phyloP scores from a whole-genome alignment of 1,284 basidiomycete species.

The Fomitopsis betulina region DNA sequence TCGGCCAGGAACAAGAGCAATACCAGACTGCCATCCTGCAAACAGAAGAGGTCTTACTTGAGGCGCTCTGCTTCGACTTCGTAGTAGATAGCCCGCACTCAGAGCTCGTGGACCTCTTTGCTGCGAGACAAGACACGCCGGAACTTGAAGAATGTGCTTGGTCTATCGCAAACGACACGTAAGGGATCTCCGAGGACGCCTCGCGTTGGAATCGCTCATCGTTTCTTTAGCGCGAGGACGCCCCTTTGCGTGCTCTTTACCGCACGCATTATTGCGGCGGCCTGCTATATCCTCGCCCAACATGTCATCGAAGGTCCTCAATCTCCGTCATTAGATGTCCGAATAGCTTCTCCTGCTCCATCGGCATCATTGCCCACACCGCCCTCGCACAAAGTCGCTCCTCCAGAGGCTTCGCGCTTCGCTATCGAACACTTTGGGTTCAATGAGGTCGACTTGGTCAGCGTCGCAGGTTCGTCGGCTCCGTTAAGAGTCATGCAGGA shows the following conservation, averaged over 20 bases:
- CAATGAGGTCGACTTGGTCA: constrained; percentile 48
- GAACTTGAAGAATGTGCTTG: constrained; percentile 70
- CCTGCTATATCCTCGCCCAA: constrained; percentile 73
- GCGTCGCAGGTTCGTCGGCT: constrained; percentile 51
- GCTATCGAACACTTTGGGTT: constrained; percentile 64
- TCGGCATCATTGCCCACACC: constrained; percentile 37
- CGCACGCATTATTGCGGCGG: constrained; percentile 64
- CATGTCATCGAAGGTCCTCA: constrained; percentile 64
- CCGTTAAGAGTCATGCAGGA: background rate
- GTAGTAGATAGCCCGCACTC: constrained; percentile 81
- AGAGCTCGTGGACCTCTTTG: constrained; percentile 64
- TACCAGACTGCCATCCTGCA: constrained; percentile 72
- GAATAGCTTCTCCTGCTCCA: constrained; percentile 32
- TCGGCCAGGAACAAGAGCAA: constrained; percentile 64
- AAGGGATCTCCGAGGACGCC: constrained; percentile 27
- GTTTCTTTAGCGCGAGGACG: constrained; percentile 57
- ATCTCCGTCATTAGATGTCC: constrained; percentile 66
- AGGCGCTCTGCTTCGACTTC: constrained; percentile 91
- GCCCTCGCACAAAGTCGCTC: constrained; percentile 67
- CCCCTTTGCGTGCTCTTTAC: constrained; percentile 68
- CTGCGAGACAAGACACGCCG: constrained; percentile 41
- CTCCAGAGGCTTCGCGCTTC: constrained; percentile 63
- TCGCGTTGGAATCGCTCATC: constrained; percentile 1
- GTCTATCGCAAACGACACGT: constrained; percentile 85
- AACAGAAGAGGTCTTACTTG: constrained; percentile 81